Base-by-base conservation (phyloP, 305 asterid species). In the Fraxinus angustifolia region DNA sequence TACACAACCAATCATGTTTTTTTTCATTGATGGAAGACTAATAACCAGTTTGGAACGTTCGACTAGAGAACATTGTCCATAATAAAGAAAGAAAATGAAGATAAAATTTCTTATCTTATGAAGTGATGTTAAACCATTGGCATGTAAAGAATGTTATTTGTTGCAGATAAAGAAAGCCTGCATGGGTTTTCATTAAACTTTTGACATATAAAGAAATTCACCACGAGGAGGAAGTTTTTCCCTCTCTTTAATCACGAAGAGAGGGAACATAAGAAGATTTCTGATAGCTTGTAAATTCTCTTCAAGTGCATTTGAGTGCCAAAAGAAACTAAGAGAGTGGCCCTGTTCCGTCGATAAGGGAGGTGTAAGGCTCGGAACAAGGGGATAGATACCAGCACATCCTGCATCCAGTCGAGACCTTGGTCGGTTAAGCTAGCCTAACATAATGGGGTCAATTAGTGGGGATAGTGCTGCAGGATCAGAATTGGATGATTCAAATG, bases 201-300 rank as follows among this genome's bases (percentile, higher is more conserved):
- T 78, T 60, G 79, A 78, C 73, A 34, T 28, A 28, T 28, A 28
- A 28, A 83, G 82, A 53, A 34, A 76, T 16, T 70, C 23, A 33
- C 40, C 21, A 8, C 42, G 5, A 70, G 17, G 75, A 68, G n/a
- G 75, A 14, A 6, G 40, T 30, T 60, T 7, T 36, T 87, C 92
- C 94, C 96, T 91, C 93, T 88, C 93, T 87, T 90, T 84, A 53
- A 75, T 35, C 6, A 78, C 62, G 83, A 86, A 92, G 93, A 87
- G 92, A 85, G 91, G 95, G 94, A 81, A 85, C 82, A 73, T 80
- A 78, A 53, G 78, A 83, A 77, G 78, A 82, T 30, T 72, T 83
- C 85, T 11, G 60, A 73, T 73, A 84, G 79, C 80, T 76, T 78
- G 12, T 71, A 71, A 86, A 78, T 82, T 83, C 91, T 88, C 89